Conservation (phyloP, 768 basidiomycete genomes). For the Mycena chlorophos region DNA sequence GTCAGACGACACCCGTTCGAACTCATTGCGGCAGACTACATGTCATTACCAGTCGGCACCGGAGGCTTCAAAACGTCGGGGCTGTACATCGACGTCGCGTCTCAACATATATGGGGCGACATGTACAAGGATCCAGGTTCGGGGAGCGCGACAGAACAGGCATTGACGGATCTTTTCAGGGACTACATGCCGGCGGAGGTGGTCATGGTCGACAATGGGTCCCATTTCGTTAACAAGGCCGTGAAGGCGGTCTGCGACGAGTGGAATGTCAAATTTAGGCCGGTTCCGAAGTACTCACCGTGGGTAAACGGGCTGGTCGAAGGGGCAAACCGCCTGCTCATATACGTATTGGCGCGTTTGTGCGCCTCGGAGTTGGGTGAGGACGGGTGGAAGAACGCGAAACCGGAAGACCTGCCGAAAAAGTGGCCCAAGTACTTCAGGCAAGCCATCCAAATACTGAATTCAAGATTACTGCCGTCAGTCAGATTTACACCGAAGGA, state of each 20-base stretch:
- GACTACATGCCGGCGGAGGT: slow-evolving; percentile 12
- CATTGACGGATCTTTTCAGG: slow-evolving; percentile 18
- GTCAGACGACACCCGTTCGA: slow-evolving; percentile 28
- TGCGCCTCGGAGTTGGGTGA: slow-evolving; percentile 25
- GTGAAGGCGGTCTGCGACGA: slow-evolving; percentile 19
- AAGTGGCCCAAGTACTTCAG: slow-evolving; percentile 27
- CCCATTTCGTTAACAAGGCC: slow-evolving; percentile 24
- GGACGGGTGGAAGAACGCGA: slow-evolving; percentile 6
- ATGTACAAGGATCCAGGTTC: slow-evolving; percentile 11
- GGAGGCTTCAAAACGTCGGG: slow-evolving; percentile 23
- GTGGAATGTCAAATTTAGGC: slow-evolving; percentile 12
- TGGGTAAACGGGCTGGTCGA: slow-evolving; percentile 33
- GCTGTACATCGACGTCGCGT: slow-evolving; percentile 21
- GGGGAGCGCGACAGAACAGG: slow-evolving; percentile 1
- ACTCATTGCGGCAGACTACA: slow-evolving; percentile 30
- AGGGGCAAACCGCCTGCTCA: slow-evolving; percentile 24
- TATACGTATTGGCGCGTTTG: slow-evolving; percentile 20
- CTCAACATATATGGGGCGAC: slow-evolving; percentile 26
- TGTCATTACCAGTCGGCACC: slow-evolving; percentile 25
- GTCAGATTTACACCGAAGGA: slow-evolving; percentile 25
- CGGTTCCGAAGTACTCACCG: slow-evolving; percentile 25
- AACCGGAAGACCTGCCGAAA: slow-evolving; percentile 16
- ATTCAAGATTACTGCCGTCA: slow-evolving; percentile 27
- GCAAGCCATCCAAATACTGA: slow-evolving; percentile 20
- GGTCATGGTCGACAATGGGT: slow-evolving; percentile 28